Evolutionary conservation across 1,139 yeast species (phyloP).

Genomic region (Sugiyamaella grinbergsii): DNA sequence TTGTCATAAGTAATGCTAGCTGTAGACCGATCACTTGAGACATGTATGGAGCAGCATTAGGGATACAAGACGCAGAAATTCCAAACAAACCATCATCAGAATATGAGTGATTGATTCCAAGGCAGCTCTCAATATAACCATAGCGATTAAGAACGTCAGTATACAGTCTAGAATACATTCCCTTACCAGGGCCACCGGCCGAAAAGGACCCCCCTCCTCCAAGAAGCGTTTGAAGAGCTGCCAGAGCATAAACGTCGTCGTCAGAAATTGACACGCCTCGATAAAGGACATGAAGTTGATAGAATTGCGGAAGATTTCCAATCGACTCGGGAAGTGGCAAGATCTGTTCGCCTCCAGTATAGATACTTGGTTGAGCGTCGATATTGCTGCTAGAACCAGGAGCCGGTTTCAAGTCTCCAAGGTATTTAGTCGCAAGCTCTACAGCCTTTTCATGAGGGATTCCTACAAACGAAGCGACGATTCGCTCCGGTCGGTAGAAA

Average conservation of each 20-base stretch:
- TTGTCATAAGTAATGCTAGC: constrained; percentile 62
- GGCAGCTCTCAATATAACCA: constrained; percentile 87
- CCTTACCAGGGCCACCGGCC: constrained; percentile 99
- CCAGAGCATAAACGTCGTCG: constrained; percentile 88
- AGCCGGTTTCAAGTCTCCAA: constrained; percentile 58
- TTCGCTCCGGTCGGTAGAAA: constrained; percentile 77
- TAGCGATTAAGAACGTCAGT: constrained; percentile 89
- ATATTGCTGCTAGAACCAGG: not conserved
- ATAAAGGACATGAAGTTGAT: constrained; percentile 84
- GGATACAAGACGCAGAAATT: constrained; percentile 78
- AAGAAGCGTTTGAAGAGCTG: constrained; percentile 85
- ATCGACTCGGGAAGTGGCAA: constrained; percentile 70
- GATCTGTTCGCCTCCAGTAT: constrained; percentile 32
- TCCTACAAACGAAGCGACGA: constrained; percentile 89
- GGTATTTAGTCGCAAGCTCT: constrained; percentile 59
- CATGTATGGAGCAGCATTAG: constrained; percentile 81
- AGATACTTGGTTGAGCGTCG: constrained; percentile 26
- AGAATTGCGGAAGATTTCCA: constrained; percentile 76
- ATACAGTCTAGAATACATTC: constrained; percentile 94
- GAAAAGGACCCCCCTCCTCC: constrained; percentile 98
- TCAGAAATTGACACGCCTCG: constrained; percentile 84
- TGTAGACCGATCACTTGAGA: constrained; percentile 82
- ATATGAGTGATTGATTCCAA: constrained; percentile 87
- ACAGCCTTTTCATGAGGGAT: constrained; percentile 72
- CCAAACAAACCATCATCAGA: constrained; percentile 92